Evolutionary conservation across 2,329 filamentous ascomycete genomes (phyloP).

Genomic region (Fusarium compactum): DNA sequence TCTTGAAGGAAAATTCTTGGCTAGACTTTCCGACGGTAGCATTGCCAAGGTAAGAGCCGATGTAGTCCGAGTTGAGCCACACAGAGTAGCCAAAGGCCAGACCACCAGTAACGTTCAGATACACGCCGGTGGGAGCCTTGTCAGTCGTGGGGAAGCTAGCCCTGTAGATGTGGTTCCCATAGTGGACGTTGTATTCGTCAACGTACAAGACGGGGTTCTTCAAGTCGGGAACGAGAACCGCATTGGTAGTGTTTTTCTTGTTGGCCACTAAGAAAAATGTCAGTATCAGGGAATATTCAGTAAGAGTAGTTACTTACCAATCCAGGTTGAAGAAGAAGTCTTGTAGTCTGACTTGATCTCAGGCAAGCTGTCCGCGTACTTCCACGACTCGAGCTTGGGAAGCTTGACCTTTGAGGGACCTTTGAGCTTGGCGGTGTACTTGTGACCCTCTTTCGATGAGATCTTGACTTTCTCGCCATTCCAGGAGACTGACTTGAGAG

Average conservation of each 20-base stretch:
- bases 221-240: constrained; percentile 56
- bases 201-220: constrained; percentile 68
- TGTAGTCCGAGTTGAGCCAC: constrained; percentile 67
- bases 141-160: constrained; percentile 60
- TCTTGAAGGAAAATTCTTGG: constrained; percentile 62
- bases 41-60: constrained; percentile 67
- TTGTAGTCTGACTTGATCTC: constrained; percentile 60
- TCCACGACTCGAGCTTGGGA: constrained; percentile 60
- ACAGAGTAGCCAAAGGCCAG: constrained; percentile 68
- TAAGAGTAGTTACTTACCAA: constrained; percentile 41
- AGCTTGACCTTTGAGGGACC: constrained; percentile 51
- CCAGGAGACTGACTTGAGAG: constrained; percentile 61
- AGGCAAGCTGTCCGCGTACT: constrained; percentile 61
- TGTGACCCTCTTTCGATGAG: constrained; percentile 44
- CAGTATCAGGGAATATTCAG: not conserved
- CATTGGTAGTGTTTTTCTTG: constrained; percentile 62
- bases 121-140: constrained; percentile 56
- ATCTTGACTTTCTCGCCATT: constrained; percentile 58
- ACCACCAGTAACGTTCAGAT: constrained; percentile 66
- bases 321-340: constrained; percentile 58
- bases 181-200: constrained; percentile 67
- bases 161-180: constrained; percentile 66
- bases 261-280: constrained; percentile 54
- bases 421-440: constrained; percentile 47
- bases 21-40: constrained; percentile 54